phyloP scores from a whole-genome alignment of 225 moss, liverwort and hornwort species.

The Polytrichum commune region DNA sequence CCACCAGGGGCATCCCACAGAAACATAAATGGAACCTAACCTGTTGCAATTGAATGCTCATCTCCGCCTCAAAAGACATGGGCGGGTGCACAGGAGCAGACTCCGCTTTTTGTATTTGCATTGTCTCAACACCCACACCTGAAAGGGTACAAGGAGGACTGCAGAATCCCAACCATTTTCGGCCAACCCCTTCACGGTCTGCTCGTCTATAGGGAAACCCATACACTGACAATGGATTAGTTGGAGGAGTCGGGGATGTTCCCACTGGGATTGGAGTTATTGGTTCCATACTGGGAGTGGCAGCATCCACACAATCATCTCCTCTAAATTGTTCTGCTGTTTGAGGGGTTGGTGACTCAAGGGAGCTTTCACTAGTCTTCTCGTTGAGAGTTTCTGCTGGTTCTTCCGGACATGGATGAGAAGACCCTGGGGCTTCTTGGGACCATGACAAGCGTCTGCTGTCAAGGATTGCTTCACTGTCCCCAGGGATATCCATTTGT shows the following conservation, averaged over 20 bases:
- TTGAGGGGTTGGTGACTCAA: constrained; percentile 29
- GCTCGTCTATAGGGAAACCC: constrained; percentile 35
- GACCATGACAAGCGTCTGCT: constrained; percentile 21
- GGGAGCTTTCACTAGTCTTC: constrained; percentile 25
- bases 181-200: constrained; percentile 34
- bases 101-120: constrained; percentile 30
- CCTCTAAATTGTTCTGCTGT: constrained; percentile 18
- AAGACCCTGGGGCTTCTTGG: constrained; percentile 29
- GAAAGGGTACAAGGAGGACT: constrained; percentile 27
- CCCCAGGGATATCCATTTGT: constrained; percentile 22
- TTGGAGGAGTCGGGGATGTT: constrained; percentile 59
- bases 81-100: constrained; percentile 30
- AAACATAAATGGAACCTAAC: constrained; percentile 9
- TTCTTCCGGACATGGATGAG: constrained; percentile 17
- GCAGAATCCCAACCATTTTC: constrained; percentile 52
- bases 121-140: constrained; percentile 17
- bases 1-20: no score
- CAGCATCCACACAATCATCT: constrained; percentile 19
- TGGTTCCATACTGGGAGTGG: constrained; percentile 19
- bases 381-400: constrained; percentile 12
- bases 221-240: constrained; percentile 31
- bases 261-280: constrained; percentile 13
- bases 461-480: constrained; percentile 16
- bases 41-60: constrained; percentile 38
- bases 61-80: constrained; percentile 15